Evolutionary conservation across 441 rosid species (phyloP), one percentile per base, ranked within the genome.

Genomic region (Gossypium lobatum): DNA sequence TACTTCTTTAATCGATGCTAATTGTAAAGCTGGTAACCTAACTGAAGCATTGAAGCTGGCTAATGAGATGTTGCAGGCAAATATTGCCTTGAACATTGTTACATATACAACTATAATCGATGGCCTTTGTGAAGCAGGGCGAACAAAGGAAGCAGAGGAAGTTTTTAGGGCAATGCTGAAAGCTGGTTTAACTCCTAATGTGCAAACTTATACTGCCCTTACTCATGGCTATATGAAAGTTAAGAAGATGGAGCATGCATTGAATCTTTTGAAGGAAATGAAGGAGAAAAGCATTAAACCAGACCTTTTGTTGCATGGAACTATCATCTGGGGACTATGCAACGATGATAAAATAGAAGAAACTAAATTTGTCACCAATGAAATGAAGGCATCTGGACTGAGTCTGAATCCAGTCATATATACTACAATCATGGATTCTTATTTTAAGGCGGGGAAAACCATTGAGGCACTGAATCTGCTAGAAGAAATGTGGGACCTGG

Each of bases 1-100:
- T 80, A 91, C 92, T 74, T 88, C 86, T 2, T 80, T 91, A 58
- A 83, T 91, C 52, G 94, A 91, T 83, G 91, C 94, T 4, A 80
- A 85, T 48, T 89, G 88, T 82, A 91, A 89, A 76, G 78, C 78
- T 0, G 88, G 91, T 28, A 73, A 85, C 67, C 69, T 91, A 20
- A 64, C 64, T 9, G 91, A 85, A 58, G 96, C 94, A 13, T 77
- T 89, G 75, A 84, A 83, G 82, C 77, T 91, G 71, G 88, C 81
- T 70, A 53, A 86, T 73, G 96, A 88, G 86, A 88, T 89, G 94
- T 58, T 80, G 73, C 79, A 75, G 75, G 85, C 60, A 46, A 81
- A 78, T 74, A 77, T 85, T 78, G 73, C 75, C 52, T 80, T 87
- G 85, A 91, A 85, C 58, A 72, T 87, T 73, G 90, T 85, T 73